Percentiles rank a stretch among this genome's conserved stretches.
These are phyloP conservation scores for Rhizopus arrhizus DNA, from an alignment of 371 early-diverging fungal genomes.

Conservation along the genomic window DNA sequence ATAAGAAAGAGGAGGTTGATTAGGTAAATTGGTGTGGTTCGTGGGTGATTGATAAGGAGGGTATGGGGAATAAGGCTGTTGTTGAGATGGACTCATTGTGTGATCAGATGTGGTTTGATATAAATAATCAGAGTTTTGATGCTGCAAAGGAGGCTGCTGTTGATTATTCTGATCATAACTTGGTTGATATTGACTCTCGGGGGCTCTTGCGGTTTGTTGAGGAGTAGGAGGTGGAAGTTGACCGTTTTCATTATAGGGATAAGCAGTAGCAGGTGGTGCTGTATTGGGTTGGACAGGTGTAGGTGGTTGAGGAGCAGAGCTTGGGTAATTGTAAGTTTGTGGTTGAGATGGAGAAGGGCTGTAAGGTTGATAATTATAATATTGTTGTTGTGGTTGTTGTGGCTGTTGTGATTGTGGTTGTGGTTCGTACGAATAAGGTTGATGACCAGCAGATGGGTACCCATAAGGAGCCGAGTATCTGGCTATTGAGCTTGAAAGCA, in stretches of 20 bases:
- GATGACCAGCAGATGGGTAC: conserved; percentile 18
- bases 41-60: conserved; percentile 11
- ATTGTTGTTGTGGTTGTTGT: conserved; percentile 6
- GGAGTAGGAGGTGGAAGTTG: conserved; percentile 11
- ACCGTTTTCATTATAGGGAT: background rate
- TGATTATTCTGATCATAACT: conserved; percentile 3
- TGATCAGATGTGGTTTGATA: background rate
- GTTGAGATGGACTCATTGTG: background rate
- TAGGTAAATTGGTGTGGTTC: background rate
- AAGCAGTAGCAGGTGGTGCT: background rate
- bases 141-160: conserved; percentile 3
- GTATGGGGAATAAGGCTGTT: conserved; percentile 13
- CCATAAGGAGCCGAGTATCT: conserved; percentile 39
- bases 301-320: conserved; percentile 22
- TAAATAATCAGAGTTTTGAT: conserved; percentile 1
- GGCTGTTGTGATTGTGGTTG: conserved; percentile 5
- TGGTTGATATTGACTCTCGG: background rate
- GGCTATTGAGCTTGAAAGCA: conserved; percentile 53
- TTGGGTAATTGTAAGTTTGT: conserved; percentile 17
- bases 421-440: conserved; percentile 2
- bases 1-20: background rate
- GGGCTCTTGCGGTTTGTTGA: conserved; percentile 9
- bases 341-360: conserved; percentile 12
- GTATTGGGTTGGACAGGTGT: conserved; percentile 10
- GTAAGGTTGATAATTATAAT: conserved; percentile 21